Conservation (phyloP, 257 asterid species). For the Nicotiana undulata region DNA sequence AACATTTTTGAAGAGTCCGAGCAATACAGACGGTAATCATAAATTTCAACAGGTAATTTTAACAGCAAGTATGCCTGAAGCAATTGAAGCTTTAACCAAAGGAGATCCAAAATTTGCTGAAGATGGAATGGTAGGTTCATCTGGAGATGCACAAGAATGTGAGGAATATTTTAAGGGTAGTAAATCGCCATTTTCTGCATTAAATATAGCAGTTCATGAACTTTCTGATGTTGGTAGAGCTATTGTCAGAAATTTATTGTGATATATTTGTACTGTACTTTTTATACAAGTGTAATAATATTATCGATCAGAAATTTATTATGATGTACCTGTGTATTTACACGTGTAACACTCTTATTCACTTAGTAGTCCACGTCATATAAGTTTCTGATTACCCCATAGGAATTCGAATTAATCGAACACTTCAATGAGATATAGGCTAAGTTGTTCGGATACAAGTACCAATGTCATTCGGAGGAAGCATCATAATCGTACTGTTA, state of each 20-base stretch:
- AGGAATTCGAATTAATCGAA: too few relatives aligned
- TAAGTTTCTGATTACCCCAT: too few relatives aligned
- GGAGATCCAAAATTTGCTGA: conserved; percentile 30
- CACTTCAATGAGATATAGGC: too few relatives aligned
- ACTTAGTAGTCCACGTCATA: too few relatives aligned
- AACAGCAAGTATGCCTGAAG: conserved; percentile 11
- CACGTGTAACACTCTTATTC: neutral
- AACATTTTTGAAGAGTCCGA: too few relatives aligned
- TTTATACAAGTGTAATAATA: neutral
- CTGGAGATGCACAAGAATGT: conserved; percentile 17
- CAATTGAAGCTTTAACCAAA: conserved; percentile 23
- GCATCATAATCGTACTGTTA: too few relatives aligned
- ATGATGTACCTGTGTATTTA: neutral
- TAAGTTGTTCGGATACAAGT: too few relatives aligned
- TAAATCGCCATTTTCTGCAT: conserved; percentile 11
- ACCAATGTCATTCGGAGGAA: too few relatives aligned
- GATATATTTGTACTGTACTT: neutral
- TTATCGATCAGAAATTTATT: neutral
- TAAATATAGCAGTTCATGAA: conserved; percentile 21
- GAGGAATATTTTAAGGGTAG: conserved; percentile 8
- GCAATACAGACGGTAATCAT: too few relatives aligned
- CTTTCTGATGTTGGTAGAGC: conserved; percentile 36
- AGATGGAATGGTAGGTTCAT: conserved; percentile 19
- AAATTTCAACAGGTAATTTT: neutral
- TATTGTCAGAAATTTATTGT: conserved; percentile 32